phyloP scores from a whole-genome alignment of 1,139 yeast genomes.

The Wickerhamomyces sp. region DNA sequence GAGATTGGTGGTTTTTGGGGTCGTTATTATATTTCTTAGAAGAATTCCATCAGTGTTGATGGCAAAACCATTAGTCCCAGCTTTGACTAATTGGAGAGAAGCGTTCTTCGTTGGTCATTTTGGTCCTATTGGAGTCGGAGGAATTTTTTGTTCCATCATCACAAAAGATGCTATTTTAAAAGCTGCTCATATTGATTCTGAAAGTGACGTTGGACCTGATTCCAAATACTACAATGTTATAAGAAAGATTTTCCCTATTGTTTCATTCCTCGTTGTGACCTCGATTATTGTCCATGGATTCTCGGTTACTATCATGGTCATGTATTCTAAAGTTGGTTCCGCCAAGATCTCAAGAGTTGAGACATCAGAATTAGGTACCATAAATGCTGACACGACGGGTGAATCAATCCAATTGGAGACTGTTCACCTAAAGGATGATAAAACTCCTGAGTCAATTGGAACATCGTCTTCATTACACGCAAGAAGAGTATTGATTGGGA shows the following conservation, averaged over 20 bases:
- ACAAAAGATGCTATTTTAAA: conserved; percentile 20
- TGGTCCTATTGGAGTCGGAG: conserved; percentile 45
- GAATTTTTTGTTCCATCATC: conserved; percentile 25
- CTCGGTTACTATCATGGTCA: conserved; percentile 18
- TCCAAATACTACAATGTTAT: conserved; percentile 11
- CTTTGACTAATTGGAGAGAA: conserved; percentile 32
- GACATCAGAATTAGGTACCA: not conserved
- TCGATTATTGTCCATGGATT: conserved; percentile 27
- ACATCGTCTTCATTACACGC: too few species aligned
- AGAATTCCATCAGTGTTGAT: conserved; percentile 32
- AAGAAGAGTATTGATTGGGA: conserved; percentile 4
- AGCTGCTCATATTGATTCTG: conserved; percentile 3
- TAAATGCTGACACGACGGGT: conserved; percentile 2
- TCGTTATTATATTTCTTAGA: conserved; percentile 28
- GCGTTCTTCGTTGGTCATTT: conserved; percentile 38
- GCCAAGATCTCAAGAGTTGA: conserved; percentile 8
- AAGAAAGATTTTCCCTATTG: conserved; percentile 25
- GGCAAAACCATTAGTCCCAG: conserved; percentile 31
- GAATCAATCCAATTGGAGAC: not conserved
- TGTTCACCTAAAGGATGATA: not conserved
- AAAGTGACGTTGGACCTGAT: not conserved
- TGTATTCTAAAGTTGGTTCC: conserved; percentile 7
- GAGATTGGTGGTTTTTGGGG: conserved; percentile 28
- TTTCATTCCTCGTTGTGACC: conserved; percentile 23
- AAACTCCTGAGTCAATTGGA: not conserved